phyloP scores from a whole-genome alignment of 345 rosid species.

The Combretum micranthum region DNA sequence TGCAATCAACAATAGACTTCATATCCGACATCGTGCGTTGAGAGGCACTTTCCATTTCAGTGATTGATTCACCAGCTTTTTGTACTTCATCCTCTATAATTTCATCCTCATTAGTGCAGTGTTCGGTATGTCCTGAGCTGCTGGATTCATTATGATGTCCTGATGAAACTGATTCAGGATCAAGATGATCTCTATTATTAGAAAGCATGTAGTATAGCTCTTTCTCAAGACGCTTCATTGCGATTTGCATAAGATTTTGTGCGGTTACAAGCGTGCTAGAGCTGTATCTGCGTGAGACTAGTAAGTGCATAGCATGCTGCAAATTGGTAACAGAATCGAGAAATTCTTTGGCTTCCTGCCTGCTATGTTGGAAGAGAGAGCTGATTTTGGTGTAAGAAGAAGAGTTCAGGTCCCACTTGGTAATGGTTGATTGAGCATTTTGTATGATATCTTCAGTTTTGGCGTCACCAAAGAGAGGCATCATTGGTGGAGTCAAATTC shows the following conservation, averaged over 20 bases:
- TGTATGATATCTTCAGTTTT: conserved; percentile 38
- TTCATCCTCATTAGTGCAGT: neutral
- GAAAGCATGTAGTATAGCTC: conserved; percentile 20
- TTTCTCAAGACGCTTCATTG: conserved; percentile 22
- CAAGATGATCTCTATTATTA: conserved; percentile 9
- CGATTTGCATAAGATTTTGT: conserved; percentile 14
- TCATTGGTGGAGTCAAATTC: conserved; percentile 10
- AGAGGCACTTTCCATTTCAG: neutral
- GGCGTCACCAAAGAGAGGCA: conserved; percentile 22
- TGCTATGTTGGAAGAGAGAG: conserved; percentile 29
- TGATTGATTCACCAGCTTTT: neutral
- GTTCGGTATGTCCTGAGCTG: neutral
- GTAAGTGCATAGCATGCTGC: conserved; percentile 48
- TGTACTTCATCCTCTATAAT: conserved; percentile 9
- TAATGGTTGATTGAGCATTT: conserved; percentile 42
- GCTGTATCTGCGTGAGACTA: conserved; percentile 27
- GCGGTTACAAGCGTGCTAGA: conserved; percentile 47
- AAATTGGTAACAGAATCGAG: conserved; percentile 34
- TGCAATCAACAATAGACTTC: conserved; percentile 33
- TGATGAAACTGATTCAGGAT: conserved; percentile 4
- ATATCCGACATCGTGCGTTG: conserved; percentile 17
- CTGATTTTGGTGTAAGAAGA: conserved; percentile 22
- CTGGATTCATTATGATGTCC: neutral
- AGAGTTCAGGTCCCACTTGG: conserved; percentile 47
- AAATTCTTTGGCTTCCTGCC: conserved; percentile 45